These are phyloP conservation scores for Blastobotrys elegans DNA, from an alignment of 1,139 yeast species.

Conservation along the genomic window DNA sequence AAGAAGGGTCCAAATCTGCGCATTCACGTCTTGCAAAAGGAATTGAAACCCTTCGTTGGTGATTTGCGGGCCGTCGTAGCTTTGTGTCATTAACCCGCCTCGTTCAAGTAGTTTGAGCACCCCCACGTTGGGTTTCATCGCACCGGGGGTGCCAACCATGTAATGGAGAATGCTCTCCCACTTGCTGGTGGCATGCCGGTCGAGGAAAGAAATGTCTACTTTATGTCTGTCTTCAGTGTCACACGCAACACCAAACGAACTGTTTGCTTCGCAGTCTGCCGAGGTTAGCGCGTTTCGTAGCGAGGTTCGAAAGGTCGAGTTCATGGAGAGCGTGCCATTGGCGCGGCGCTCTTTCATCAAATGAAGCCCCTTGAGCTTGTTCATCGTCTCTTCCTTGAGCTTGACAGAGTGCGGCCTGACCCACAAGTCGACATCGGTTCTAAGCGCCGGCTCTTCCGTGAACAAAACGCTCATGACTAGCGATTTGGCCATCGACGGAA, in stretches of 20 bases:
- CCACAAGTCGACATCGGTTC: slow-evolving; percentile 70
- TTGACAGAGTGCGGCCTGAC: slow-evolving; percentile 47
- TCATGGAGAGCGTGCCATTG: slow-evolving; percentile 54
- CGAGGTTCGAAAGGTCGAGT: slow-evolving; percentile 68
- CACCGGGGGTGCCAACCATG: slow-evolving; percentile 69
- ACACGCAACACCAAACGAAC: slow-evolving; percentile 53
- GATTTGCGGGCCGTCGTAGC: slow-evolving; percentile 52
- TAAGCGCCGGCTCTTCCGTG: slow-evolving; percentile 65
- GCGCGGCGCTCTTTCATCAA: slow-evolving; percentile 60
- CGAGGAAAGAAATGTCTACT: slow-evolving; percentile 63
- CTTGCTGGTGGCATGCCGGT: slow-evolving; percentile 72
- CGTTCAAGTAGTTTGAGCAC: slow-evolving; percentile 42
- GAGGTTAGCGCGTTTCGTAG: slow-evolving; percentile 85
- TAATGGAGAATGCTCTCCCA: slow-evolving; percentile 97
- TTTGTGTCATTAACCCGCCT: slow-evolving; percentile 81
- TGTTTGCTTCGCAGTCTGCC: slow-evolving; percentile 40
- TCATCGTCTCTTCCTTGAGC: slow-evolving; percentile 70
- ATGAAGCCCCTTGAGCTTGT: slow-evolving; percentile 71
- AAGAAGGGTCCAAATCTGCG: slow-evolving; percentile 91
- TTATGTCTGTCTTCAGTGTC: slow-evolving; percentile 46
- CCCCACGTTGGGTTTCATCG: slow-evolving; percentile 48
- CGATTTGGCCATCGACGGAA: slow-evolving; percentile 87
- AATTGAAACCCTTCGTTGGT: slow-evolving; percentile 94
- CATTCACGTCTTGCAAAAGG: slow-evolving; percentile 82
- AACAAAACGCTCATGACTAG: slow-evolving; percentile 84